phyloP scores from a whole-genome alignment of 208 protist species.

The Leishmania turanica region DNA sequence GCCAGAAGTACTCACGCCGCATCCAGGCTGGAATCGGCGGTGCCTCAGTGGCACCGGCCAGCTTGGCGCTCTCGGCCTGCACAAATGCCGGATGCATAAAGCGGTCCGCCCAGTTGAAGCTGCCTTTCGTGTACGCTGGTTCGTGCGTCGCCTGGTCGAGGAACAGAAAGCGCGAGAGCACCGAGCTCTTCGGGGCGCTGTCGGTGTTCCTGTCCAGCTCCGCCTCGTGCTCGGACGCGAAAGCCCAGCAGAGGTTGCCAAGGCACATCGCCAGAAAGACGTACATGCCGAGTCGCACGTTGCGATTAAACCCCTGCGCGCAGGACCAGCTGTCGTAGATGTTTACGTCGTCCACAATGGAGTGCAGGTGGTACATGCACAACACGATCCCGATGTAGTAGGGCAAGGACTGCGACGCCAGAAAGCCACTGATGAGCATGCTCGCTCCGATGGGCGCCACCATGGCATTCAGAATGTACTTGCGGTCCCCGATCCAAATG shows the following conservation, averaged over 20 bases:
- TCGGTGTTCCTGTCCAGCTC: constrained; percentile 52
- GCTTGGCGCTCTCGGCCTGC: constrained; percentile 50
- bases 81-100: constrained; percentile 79
- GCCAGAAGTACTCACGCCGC: constrained; percentile 83
- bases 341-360: constrained; percentile 86
- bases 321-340: constrained; percentile 88
- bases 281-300: constrained; percentile 68
- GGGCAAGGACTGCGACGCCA: constrained; percentile 71
- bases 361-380: constrained; percentile 68
- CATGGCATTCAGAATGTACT: constrained; percentile 74
- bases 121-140: constrained; percentile 39
- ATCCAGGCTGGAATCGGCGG: constrained; percentile 82
- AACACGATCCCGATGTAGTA: constrained; percentile 69
- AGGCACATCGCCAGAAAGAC: constrained; percentile 73
- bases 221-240: constrained; percentile 70
- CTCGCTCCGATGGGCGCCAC: constrained; percentile 48
- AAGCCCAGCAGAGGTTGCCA: constrained; percentile 80
- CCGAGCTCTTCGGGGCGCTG: constrained; percentile 30
- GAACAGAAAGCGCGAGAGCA: constrained; percentile 59
- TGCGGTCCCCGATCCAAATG: constrained; percentile 80
- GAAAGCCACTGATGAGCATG: constrained; percentile 62
- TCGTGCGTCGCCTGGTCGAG: constrained; percentile 40
- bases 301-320: constrained; percentile 60
- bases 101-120: constrained; percentile 79
- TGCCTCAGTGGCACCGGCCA: constrained; percentile 37